These are phyloP conservation scores for Aaosphaeria pasadenensis DNA, from an alignment of 2,329 filamentous ascomycete genomes.

Conservation along the genomic window DNA sequence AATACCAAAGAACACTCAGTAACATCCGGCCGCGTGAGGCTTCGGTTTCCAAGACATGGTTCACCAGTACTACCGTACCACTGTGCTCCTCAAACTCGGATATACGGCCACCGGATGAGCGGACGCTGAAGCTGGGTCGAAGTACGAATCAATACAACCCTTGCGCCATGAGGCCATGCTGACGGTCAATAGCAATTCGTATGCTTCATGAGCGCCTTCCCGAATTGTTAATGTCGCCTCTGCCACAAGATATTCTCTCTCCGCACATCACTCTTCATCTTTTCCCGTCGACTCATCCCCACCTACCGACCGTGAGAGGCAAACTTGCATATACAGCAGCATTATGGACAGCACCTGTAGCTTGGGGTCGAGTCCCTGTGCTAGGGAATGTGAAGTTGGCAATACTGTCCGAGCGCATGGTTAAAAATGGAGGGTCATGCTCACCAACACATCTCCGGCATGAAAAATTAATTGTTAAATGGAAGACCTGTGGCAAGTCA, in stretches of 20 bases:
- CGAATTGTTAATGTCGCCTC: constrained; percentile 57
- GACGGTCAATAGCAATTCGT: constrained; percentile 49
- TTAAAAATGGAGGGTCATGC: constrained; percentile 50
- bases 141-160: constrained; percentile 42
- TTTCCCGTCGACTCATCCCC: constrained; percentile 73
- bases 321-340: constrained; percentile 88
- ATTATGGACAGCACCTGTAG: constrained; percentile 91
- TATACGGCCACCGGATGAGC: constrained; percentile 54
- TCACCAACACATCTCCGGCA: constrained; percentile 44
- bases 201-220: constrained; percentile 62
- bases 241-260: constrained; percentile 61
- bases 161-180: constrained; percentile 3
- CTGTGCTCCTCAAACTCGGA: constrained; percentile 26
- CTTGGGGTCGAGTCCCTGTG: constrained; percentile 90
- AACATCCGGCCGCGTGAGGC: constrained; percentile 28
- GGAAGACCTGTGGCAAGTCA: constrained; percentile 67
- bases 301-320: constrained; percentile 89
- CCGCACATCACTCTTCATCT: constrained; percentile 61
- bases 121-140: constrained; percentile 60
- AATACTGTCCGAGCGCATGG: constrained; percentile 87
- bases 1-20: constrained; percentile 31
- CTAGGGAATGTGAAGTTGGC: constrained; percentile 85
- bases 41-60: constrained; percentile 41
- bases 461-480: constrained; percentile 87
- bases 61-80: constrained; percentile 39